Evolutionary conservation across 805 yeast species (phyloP).

Genomic region (Cyberlindnera mycetangii): DNA sequence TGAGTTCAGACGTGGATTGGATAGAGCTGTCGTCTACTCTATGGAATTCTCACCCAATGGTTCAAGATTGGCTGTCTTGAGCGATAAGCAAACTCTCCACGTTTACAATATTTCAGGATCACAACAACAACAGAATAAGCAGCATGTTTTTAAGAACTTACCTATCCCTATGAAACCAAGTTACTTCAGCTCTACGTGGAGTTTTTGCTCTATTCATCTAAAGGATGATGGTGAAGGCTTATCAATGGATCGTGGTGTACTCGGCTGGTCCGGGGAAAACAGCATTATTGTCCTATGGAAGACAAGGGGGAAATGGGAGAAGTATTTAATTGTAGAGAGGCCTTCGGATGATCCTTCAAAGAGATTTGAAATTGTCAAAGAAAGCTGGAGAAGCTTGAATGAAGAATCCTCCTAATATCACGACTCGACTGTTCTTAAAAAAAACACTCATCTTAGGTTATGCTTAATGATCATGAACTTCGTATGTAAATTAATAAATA

Average conservation of each 20-base stretch:
- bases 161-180: slow-evolving; percentile 59
- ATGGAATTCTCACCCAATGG: slow-evolving; percentile 83
- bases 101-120: slow-evolving; percentile 55
- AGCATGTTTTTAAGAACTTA: slow-evolving; percentile 61
- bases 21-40: slow-evolving; percentile 75
- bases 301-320: slow-evolving; percentile 77
- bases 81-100: slow-evolving; percentile 89
- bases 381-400: slow-evolving; percentile 65
- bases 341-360: slow-evolving; percentile 29
- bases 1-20: slow-evolving; percentile 89
- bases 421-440: neutral
- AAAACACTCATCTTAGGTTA: neutral
- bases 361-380: slow-evolving; percentile 58
- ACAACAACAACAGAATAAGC: slow-evolving; percentile 43
- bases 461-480: neutral
- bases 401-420: slow-evolving; percentile 3
- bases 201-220: slow-evolving; percentile 70
- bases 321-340: slow-evolving; percentile 65
- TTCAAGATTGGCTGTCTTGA: slow-evolving; percentile 72
- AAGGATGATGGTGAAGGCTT: slow-evolving; percentile 29
- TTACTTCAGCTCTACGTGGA: slow-evolving; percentile 85
- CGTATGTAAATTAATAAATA: neutral
- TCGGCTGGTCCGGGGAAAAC: slow-evolving; percentile 75
- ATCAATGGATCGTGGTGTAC: slow-evolving; percentile 40
- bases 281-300: slow-evolving; percentile 76